Percentiles rank a stretch among this genome's conserved stretches.
Conservation (phyloP, 202 grass and related monocot genomes). For the Zoysia matrella region DNA sequence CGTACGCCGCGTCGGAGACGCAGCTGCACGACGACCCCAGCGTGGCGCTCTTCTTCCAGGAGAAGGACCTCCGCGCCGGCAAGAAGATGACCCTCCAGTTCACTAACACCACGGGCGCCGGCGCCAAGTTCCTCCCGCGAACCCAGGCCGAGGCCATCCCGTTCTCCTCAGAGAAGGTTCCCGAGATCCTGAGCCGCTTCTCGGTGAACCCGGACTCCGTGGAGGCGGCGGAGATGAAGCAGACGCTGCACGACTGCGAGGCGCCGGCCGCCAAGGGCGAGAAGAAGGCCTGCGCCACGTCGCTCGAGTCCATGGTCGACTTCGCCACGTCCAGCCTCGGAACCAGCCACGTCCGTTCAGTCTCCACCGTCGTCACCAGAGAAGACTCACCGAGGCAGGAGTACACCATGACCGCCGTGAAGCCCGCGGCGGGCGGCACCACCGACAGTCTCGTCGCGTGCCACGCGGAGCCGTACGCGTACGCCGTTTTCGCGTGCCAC, state of each 20-base stretch:
- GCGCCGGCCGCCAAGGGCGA: constrained; percentile 50
- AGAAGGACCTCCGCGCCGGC: constrained; percentile 67
- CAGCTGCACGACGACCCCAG: constrained; percentile 70
- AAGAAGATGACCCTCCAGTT: constrained; percentile 65
- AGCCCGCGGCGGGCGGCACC: constrained; percentile 15
- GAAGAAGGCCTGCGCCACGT: constrained; percentile 86
- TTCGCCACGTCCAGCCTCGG: constrained; percentile 70
- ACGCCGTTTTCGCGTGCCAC: constrained; percentile 95
- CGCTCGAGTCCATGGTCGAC: constrained; percentile 93
- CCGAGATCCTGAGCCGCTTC: constrained; percentile 70
- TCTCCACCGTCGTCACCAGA: constrained; percentile 52
- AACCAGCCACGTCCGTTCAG: constrained; percentile 61
- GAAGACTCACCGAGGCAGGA: constrained; percentile 54
- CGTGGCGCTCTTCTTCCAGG: constrained; percentile 76
- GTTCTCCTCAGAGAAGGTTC: constrained; percentile 70
- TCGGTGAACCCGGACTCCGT: constrained; percentile 56
- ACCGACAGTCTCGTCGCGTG: constrained; percentile 62
- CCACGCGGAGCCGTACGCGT: constrained; percentile 82
- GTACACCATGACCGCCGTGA: constrained; percentile 67
- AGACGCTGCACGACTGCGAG: constrained; percentile 79
- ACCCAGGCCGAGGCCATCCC: constrained; percentile 67
- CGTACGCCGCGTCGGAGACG: constrained; percentile 66
- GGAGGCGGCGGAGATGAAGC: constrained; percentile 61
- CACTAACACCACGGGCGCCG: constrained; percentile 31
- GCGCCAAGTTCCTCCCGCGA: constrained; percentile 52